phyloP scores from a whole-genome alignment of 768 basidiomycete species.

The Sporobolomyces pararoseus region DNA sequence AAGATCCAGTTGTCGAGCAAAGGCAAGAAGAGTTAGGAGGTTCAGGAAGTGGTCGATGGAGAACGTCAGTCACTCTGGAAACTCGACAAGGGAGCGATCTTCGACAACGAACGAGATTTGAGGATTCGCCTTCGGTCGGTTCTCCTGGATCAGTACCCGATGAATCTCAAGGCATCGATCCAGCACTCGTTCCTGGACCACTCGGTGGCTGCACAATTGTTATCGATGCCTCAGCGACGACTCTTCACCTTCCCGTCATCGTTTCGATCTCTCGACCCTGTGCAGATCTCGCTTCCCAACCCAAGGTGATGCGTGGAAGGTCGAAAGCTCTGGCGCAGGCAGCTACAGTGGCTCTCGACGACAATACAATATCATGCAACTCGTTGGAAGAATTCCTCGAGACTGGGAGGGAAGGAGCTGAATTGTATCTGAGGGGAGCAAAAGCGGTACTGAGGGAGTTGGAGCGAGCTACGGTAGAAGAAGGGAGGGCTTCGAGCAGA shows the following conservation, averaged over 20 bases:
- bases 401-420: conserved; percentile 19
- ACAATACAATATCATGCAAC: conserved; percentile 4
- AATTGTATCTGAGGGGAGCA: conserved; percentile 23
- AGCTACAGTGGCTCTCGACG: conserved; percentile 24
- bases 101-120: conserved; percentile 1
- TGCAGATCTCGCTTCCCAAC: conserved; percentile 5
- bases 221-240: conserved; percentile 9
- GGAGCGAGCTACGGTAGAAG: conserved; percentile 14
- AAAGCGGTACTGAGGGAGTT: conserved; percentile 22
- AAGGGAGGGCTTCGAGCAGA: conserved; percentile 2
- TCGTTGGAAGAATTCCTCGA: conserved; percentile 35
- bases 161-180: background rate
- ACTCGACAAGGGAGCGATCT: background rate
- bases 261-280: conserved; percentile 12
- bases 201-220: conserved; percentile 32
- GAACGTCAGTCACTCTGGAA: background rate
- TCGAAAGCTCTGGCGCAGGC: conserved; percentile 27
- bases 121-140: conserved; percentile 15
- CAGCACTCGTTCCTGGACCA: conserved; percentile 14
- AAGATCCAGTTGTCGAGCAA: background rate
- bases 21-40: conserved; percentile 25
- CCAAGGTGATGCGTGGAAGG: background rate
- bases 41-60: conserved; percentile 4
- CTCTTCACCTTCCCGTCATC: conserved; percentile 12
- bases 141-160: conserved; percentile 7